Conservation (phyloP, 192 early-diverging fungal genomes). For the Coemansia sp. region DNA sequence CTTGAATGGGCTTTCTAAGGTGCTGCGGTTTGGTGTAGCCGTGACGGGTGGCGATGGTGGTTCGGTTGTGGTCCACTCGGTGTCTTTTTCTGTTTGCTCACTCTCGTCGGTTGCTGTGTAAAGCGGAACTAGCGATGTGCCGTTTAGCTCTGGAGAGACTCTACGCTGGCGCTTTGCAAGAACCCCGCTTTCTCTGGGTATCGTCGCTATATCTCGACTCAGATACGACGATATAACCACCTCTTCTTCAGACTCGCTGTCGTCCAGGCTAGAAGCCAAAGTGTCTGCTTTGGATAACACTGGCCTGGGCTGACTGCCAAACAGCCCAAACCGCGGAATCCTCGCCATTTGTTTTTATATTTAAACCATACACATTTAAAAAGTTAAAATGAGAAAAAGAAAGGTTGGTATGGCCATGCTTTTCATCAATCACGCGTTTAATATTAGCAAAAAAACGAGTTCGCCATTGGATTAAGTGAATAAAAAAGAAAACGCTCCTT, state of each 20-base stretch:
- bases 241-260: neutral
- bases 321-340: constrained; percentile 18
- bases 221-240: neutral
- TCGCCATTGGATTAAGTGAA: neutral
- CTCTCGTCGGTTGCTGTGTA: neutral
- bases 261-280: neutral
- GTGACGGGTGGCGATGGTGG: neutral
- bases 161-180: neutral
- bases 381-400: neutral
- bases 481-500: neutral
- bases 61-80: neutral
- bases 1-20: neutral
- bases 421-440: neutral
- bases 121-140: neutral
- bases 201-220: neutral
- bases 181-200: neutral
- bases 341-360: constrained; percentile 4
- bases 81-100: neutral
- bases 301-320: constrained; percentile 2
- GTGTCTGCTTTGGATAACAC: neutral
- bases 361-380: neutral
- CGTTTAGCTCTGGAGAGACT: neutral
- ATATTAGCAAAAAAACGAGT: neutral
- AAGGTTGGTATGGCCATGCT: neutral
- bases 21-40: neutral